Base-by-base conservation (phyloP, 768 basidiomycete species). In the Leccinum imitatum region DNA sequence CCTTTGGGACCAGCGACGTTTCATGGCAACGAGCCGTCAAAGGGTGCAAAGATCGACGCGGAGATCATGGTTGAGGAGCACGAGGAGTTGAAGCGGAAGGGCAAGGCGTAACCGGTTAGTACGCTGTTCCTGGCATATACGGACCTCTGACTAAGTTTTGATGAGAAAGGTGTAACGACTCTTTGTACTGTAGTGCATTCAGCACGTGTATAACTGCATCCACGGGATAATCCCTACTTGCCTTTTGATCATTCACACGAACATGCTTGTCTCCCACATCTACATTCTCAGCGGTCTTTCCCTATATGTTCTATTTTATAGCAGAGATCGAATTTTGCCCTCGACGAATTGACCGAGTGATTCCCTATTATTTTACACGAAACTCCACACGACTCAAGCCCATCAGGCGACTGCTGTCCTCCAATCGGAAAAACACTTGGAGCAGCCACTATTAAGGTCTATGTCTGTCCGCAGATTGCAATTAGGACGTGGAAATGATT, bases 31-130 rank as follows among this genome's bases (percentile, higher is more conserved):
- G 73, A 85, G 61, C 85, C 86, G 0, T 84, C 84, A 0, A 72
- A 78, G 41, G 84, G 85, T 0, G 86, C 84, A 1, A 70, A 80
- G 66, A 77, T 84, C n/a, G 86, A 87, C 65, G 81, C 82, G 4
- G 74, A 85, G 62, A 71, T 87, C 19, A 76, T 81, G 73, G 66
- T 66, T 3, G 83, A 84, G 58, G 86, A 87, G 19, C 77, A 79
- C 56, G 80, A 82, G 63, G 54, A 67, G 39, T 61, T 86, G 59
- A 75, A 60, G 65, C 73, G 76, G 62, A 85, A 84, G 69, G 79
- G 76, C 25, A 75, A 66, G 54, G 70, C 59, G 11, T 74, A 46
- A 48, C 10, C 4, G 19, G 19, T 46, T 19, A 46, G 44, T 19
- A 19, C 11, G 41, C 9, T 13, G 3, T 46, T 19, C 44, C 19